phyloP scores from a whole-genome alignment of 495 filamentous ascomycete genomes.

The Neurospora tetrasperma region DNA sequence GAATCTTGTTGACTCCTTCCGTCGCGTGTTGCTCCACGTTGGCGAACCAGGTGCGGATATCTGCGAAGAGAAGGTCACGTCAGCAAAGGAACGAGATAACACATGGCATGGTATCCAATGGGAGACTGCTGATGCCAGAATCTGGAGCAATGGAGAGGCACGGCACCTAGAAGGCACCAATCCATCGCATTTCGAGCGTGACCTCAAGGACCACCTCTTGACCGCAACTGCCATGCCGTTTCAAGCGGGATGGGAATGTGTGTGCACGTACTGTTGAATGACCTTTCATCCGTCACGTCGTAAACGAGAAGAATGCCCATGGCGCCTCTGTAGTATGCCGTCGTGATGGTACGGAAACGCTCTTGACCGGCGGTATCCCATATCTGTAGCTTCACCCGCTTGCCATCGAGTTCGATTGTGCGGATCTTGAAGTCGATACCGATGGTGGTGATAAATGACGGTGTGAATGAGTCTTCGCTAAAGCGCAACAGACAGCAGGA shows the following conservation, averaged over 20 bases:
- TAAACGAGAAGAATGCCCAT: slow-evolving; percentile 99
- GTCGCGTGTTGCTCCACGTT: slow-evolving; percentile 99
- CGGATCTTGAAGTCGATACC: slow-evolving; percentile 99
- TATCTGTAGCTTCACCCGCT: slow-evolving; percentile 97
- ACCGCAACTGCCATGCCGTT: background rate
- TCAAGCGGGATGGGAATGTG: background rate
- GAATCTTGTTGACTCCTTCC: slow-evolving; percentile 98
- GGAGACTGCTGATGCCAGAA: background rate
- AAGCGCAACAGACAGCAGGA: slow-evolving; percentile 97
- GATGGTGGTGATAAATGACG: slow-evolving; percentile 98
- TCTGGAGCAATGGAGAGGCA: background rate
- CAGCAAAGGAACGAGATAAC: background rate
- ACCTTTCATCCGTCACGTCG: slow-evolving; percentile 94
- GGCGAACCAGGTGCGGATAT: slow-evolving; percentile 98
- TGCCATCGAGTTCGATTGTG: slow-evolving; percentile 96
- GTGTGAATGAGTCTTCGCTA: slow-evolving; percentile 97
- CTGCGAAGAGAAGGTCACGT: slow-evolving; percentile 33
- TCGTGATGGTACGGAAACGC: slow-evolving; percentile 96
- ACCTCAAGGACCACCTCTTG: background rate
- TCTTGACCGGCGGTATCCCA: slow-evolving; percentile 99
- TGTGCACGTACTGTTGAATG: slow-evolving; percentile 79
- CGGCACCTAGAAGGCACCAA: background rate
- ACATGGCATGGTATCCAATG: background rate
- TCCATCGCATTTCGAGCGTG: background rate
- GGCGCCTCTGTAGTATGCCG: slow-evolving; percentile 94